Base-by-base conservation (phyloP, 163 green algal genomes). In the Chlamydomonas reinhardtii region DNA sequence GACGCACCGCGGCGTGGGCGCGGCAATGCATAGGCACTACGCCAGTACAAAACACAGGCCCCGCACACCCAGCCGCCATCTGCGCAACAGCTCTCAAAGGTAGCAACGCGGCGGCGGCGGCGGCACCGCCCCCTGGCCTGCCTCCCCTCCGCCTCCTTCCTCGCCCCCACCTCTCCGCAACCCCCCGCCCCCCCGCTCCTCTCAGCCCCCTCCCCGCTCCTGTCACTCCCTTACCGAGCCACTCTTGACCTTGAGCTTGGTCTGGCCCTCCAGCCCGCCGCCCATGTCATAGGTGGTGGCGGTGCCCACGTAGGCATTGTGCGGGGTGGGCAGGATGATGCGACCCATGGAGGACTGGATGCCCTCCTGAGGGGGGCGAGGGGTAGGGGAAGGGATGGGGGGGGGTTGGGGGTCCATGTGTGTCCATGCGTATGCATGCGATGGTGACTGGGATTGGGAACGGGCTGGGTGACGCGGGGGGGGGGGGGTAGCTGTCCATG, bases 331-430 rank as follows among this genome's bases (percentile, higher is more conserved):
- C 74, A 94, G 72, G 65, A 94, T 84, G 69, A 95, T 87, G 71
- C 85, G 87, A 24, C 89, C 89, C 20, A 87, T 83, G 32, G 84
- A 80, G 12, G 85, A 82, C 82, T 96, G 94, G 70, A 96, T 94
- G 82, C 92, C 92, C 84, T 95, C 94, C 34, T 90, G 85, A 20
- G 25, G 37, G 27, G 39, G 34, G 54, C 39, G 71, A 25, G 39
- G 34, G 39, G 37, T 39, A 62, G 37, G 24, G 34, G 35, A 20
- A 19, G 31, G 20, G 66, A 31, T 17, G 22, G 76, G 19, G 27
- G 35, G 5, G 62, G 19, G 15, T 12, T 39, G 27, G 19, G 11
- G 19, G 9, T 71, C 54, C 20, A n/a, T 69, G 74, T 37, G 73
- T 34, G 73, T 31, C 1, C 37, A 19, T 15, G 39, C 32, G 73